Base-by-base conservation (phyloP, 495 filamentous ascomycete genomes). In the Aspergillus saccharolyticus region DNA sequence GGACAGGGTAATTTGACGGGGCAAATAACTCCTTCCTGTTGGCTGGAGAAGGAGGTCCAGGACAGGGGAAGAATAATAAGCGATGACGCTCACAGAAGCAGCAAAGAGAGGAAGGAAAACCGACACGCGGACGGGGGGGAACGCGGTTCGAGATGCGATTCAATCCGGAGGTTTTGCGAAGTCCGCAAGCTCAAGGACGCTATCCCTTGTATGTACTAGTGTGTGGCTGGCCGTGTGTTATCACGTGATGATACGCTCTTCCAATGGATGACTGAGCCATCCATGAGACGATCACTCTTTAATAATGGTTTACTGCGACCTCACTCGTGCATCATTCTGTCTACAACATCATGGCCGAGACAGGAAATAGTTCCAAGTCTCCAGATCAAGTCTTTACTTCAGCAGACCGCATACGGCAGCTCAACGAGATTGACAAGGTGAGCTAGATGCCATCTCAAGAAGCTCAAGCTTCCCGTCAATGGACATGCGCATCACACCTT, bases 381-480 rank as follows among this genome's bases (percentile, higher is more conserved):
- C 55, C 57, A 4, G 39, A 54, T 7, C 57, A 63, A 21, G 68
- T 72, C 47, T 85, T 86, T 62, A 87, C 80, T 21, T 78, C 82
- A 18, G 80, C 80, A 6, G 85, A 91, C 65, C 87, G 85, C 53
- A 91, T 96, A 55, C 81, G 84, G 52, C 86, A 92, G 60, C 80
- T 96, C 44, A 85, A 80, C 63, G 80, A 85, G 17, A 87, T 93
- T 51, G 89, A 94, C 71, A 77, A 83, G 67, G 87, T 89, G 71
- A 24, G 70, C 55, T 24, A 21, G 28, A 12, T 17, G 1, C 24
- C 15, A 50, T 25, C 46, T 15, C 1, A 21, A 49, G 46, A 33
- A 50, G 22, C 7, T 15, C 4, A 12, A 39, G 4, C 33, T 10
- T 5, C 47, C 18, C 15, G 15, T 21, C 46, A 1, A 15, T 21